phyloP scores from a whole-genome alignment of 2,329 filamentous ascomycete species.

The Calonectria ilicicola region DNA sequence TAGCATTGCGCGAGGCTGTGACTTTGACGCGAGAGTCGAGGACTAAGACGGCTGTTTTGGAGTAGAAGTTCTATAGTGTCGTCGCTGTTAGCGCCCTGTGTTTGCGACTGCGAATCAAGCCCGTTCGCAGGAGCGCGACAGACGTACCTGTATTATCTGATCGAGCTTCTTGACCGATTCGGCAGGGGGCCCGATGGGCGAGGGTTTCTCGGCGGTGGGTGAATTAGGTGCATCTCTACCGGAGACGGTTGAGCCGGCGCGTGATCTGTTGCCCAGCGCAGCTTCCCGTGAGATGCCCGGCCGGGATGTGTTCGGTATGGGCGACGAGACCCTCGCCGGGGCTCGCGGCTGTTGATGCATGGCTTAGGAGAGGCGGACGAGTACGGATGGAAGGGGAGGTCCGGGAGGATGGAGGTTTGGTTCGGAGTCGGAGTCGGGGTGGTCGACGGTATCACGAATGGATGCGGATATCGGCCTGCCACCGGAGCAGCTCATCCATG shows the following conservation, averaged over 20 bases:
- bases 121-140: neutral
- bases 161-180: constrained; percentile 85
- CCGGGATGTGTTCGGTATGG: constrained; percentile 79
- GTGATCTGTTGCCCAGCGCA: constrained; percentile 52
- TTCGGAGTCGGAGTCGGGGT: constrained; percentile 24
- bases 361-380: constrained; percentile 20
- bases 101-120: neutral
- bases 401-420: constrained; percentile 8
- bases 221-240: constrained; percentile 57
- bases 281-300: constrained; percentile 81
- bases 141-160: constrained; percentile 86
- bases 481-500: constrained; percentile 51
- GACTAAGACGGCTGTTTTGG: constrained; percentile 87
- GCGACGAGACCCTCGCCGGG: constrained; percentile 78
- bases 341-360: constrained; percentile 95
- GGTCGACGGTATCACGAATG: constrained; percentile 42
- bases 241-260: constrained; percentile 57
- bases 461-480: constrained; percentile 46
- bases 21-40: constrained; percentile 84
- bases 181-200: constrained; percentile 64
- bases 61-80: constrained; percentile 82
- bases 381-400: constrained; percentile 14
- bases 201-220: constrained; percentile 60
- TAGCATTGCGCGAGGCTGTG: constrained; percentile 58
- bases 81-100: constrained; percentile 24